phyloP scores from a whole-genome alignment of 345 rosid species.

The Chamaenerion angustifolium region DNA sequence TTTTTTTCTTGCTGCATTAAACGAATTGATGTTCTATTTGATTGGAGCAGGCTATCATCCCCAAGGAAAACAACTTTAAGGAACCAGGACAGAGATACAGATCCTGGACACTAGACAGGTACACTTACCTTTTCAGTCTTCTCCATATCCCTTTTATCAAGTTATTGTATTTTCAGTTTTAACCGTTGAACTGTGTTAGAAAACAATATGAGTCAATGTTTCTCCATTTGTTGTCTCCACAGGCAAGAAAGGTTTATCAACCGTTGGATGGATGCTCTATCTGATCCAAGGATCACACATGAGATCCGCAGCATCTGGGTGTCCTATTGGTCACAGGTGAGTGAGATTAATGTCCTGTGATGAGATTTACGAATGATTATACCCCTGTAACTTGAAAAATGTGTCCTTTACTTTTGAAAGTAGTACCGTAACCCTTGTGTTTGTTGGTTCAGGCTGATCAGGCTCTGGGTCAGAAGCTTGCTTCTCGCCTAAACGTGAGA shows the following conservation, averaged over 20 bases:
- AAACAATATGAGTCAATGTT: too few relatives aligned
- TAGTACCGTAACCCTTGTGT: neutral
- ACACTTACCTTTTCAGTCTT: neutral
- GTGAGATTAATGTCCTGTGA: neutral
- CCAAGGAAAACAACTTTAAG: constrained; percentile 87
- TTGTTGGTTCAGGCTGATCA: constrained; percentile 34
- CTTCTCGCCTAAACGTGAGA: constrained; percentile 56
- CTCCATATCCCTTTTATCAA: too few relatives aligned
- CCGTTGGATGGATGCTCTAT: constrained; percentile 56
- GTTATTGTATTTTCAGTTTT: too few relatives aligned
- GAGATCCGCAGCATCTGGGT: constrained; percentile 82
- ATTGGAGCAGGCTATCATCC: constrained; percentile 46
- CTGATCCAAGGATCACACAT: constrained; percentile 74
- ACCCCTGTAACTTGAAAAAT: neutral
- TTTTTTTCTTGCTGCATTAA: too few relatives aligned
- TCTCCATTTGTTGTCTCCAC: too few relatives aligned
- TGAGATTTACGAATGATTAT: neutral
- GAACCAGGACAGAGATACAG: constrained; percentile 86
- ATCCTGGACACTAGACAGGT: constrained; percentile 74
- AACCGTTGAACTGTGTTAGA: too few relatives aligned
- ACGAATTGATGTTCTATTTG: neutral
- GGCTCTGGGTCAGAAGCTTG: constrained; percentile 67
- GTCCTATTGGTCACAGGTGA: constrained; percentile 73
- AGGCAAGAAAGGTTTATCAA: constrained; percentile 76
- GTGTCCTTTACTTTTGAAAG: neutral